phyloP scores from a whole-genome alignment of 768 basidiomycete species.

The Rhodosporidiobolus sp. region DNA sequence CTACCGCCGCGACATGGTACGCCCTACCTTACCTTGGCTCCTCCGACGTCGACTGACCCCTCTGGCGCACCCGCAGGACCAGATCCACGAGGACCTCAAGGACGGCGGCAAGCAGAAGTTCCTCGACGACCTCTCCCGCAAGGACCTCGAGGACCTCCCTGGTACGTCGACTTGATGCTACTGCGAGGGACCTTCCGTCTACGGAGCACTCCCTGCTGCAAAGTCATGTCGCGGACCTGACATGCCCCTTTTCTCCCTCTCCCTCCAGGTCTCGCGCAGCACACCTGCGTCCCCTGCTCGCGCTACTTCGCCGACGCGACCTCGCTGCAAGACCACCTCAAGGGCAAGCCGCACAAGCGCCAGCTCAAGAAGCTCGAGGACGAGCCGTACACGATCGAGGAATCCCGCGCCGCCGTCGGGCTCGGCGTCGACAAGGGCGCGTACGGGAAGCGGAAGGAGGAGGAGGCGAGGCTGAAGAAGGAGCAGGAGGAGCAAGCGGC shows the following conservation, averaged over 20 bases:
- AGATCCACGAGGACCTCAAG: conserved; percentile 38
- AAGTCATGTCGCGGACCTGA: too few species aligned
- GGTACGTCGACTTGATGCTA: conserved; percentile 6
- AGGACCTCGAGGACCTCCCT: conserved; percentile 39
- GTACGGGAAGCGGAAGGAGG: conserved; percentile 26
- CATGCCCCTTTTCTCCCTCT: not conserved
- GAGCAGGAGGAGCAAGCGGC: not conserved
- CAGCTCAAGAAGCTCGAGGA: conserved; percentile 37
- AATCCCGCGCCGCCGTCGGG: conserved; percentile 27
- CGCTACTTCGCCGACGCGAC: conserved; percentile 36
- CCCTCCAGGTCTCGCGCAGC: conserved; percentile 29
- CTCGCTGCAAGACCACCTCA: conserved; percentile 33
- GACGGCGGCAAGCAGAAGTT: conserved; percentile 34
- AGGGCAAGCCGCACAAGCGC: conserved; percentile 39
- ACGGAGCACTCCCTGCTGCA: too few species aligned
- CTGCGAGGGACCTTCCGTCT: too few species aligned
- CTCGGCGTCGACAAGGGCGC: conserved; percentile 37
- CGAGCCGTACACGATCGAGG: conserved; percentile 39
- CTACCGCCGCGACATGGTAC: conserved; percentile 21
- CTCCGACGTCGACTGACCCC: too few species aligned
- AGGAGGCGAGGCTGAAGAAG: conserved; percentile 7
- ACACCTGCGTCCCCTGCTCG: conserved; percentile 35
- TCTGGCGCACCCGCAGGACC: conserved; percentile 12
- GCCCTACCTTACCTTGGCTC: too few species aligned
- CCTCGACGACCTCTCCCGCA: conserved; percentile 24